A percentile compares a stretch with the other conserved stretches of the same genome.
These are phyloP conservation scores for Neofusicoccum sp. DNA, from an alignment of 2,329 filamentous ascomycete genomes.

Conservation along the genomic window DNA sequence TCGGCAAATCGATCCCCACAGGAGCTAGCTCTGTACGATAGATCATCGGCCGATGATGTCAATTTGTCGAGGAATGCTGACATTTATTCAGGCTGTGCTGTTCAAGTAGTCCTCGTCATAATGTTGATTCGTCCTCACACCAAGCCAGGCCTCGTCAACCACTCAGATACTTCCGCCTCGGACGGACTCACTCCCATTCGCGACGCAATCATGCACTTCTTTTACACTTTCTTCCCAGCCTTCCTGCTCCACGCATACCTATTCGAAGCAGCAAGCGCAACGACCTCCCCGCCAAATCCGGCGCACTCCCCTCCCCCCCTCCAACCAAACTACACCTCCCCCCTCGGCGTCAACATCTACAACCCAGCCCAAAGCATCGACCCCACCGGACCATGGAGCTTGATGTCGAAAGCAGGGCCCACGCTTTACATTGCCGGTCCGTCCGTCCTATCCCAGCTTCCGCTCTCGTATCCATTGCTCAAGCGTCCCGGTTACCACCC, in stretches of 20 bases:
- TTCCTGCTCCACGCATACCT: no score
- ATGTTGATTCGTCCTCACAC: no score
- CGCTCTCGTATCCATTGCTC: background rate
- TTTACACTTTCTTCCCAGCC: no score
- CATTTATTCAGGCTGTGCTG: no score
- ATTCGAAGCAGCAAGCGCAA: no score
- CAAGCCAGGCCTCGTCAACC: no score
- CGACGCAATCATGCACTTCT: no score
- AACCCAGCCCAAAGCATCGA: constrained; percentile 22
- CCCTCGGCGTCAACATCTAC: constrained; percentile 23
- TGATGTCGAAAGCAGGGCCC: constrained; percentile 29
- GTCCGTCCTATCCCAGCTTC: constrained; percentile 23
- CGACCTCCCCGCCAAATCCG: no score
- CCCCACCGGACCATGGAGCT: constrained; percentile 23
- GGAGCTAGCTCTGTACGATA: no score
- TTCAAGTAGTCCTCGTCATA: no score
- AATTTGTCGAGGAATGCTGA: background rate
- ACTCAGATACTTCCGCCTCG: no score
- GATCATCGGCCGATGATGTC: background rate
- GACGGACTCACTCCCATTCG: no score
- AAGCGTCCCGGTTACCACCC: background rate
- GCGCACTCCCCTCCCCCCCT: background rate
- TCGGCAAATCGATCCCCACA: background rate
- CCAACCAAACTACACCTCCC: constrained; percentile 24
- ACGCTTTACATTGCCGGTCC: constrained; percentile 33